Base-by-base conservation (phyloP, 331 rosid species). In the Quercus tomentella region DNA sequence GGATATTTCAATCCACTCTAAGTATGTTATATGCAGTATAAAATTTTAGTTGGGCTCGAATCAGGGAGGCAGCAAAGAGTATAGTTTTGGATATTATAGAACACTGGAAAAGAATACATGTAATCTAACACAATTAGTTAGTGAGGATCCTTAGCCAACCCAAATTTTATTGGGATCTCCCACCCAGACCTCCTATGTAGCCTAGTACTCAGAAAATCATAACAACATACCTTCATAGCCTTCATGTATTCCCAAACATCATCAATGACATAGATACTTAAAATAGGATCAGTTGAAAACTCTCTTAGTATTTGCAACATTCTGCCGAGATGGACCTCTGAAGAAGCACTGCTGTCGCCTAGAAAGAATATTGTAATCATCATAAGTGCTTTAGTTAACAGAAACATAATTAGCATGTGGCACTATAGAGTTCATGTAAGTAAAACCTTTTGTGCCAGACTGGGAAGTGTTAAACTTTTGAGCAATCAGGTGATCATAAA, bases 231-330 rank as follows among this genome's bases (percentile, higher is more conserved):
- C 99, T 95, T 95, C 83, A 90, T 92, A 52, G 97, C 97, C 76
- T 87, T 81, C 99, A 95, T 95, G 89, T 92, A 92, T 73, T 95
- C 99, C 99, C 99, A 95, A 57, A 95, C 97, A 81, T 91, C 99
- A 81, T 95, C 99, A 70, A 95, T 93, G 80, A 95, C 99, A 72
- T 95, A 95, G 78, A 85, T 82, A 77, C 96, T 92, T 83, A 95
- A 83, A 79, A 93, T 91, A 70, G 92, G 97, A 87, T 95, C 97
- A 26, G 91, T 89, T 35, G 99, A 93, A 83, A 95, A 93, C 87
- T 95, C 99, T 79, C 92, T 93, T 75, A 95, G 86, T 82, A 95
- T 95, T 81, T 91, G 89, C 91, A 95, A 83, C 94, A 95, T 93
- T 85, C 97, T 93, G 73, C 89, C 87, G 51, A 95, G 90, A 79